phyloP scores from a whole-genome alignment of 2,329 filamentous ascomycete species.

The Penicillium sp. region DNA sequence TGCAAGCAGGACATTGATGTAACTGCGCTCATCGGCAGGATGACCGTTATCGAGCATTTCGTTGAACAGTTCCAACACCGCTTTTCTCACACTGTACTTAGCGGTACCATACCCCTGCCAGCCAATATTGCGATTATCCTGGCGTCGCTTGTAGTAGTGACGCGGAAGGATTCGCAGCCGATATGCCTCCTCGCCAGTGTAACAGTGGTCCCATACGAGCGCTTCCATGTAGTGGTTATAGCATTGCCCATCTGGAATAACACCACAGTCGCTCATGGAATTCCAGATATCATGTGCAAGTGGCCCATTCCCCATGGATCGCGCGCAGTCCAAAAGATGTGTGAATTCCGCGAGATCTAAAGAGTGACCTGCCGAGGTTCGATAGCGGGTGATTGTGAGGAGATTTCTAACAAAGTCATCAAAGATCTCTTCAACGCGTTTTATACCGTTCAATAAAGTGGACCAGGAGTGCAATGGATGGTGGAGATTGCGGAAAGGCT shows the following conservation, averaged over 20 bases:
- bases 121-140: constrained; percentile 12
- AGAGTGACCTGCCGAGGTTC: constrained; percentile 32
- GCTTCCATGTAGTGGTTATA: constrained; percentile 54
- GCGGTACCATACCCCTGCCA: constrained; percentile 32
- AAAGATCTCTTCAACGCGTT: constrained; percentile 36
- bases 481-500: constrained; percentile 45
- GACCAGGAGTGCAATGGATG: constrained; percentile 48
- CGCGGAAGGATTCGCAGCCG: constrained; percentile 33
- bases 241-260: constrained; percentile 29
- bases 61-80: constrained; percentile 42
- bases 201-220: constrained; percentile 44
- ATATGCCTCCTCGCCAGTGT: constrained; percentile 40
- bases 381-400: constrained; percentile 34
- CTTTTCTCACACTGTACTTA: constrained; percentile 29
- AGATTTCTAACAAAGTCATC: constrained; percentile 39
- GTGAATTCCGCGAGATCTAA: constrained; percentile 48
- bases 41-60: constrained; percentile 46
- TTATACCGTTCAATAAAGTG: constrained; percentile 41
- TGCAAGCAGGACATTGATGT: constrained; percentile 50
- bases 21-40: constrained; percentile 49
- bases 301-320: constrained; percentile 42
- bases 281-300: constrained; percentile 48
- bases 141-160: constrained; percentile 29
- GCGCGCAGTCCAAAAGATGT: constrained; percentile 50
- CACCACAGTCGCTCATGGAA: constrained; percentile 31